Percentiles rank a stretch among this genome's conserved stretches.
Conservation (phyloP, 768 basidiomycete species). For the Termitomyces sp. region DNA sequence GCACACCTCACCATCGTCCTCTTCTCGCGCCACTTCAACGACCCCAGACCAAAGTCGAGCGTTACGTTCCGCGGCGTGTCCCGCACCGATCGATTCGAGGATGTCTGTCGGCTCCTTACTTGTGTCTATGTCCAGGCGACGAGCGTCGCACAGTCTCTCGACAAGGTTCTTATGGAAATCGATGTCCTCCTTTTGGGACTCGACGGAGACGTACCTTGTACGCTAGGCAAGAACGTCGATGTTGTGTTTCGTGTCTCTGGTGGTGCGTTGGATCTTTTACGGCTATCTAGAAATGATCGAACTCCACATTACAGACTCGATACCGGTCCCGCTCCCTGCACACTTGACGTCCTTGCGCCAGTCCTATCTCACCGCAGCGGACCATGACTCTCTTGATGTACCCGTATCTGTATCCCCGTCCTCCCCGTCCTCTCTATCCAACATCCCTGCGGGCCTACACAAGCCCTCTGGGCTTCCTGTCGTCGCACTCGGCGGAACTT, state of each 20-base stretch:
- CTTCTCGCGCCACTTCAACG: conserved; percentile 60
- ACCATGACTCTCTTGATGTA: conserved; percentile 12
- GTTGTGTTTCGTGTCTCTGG: conserved; percentile 50
- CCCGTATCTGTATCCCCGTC: conserved; percentile 1
- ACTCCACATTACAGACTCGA: conserved; percentile 31
- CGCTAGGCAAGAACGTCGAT: conserved; percentile 42
- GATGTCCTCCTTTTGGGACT: conserved; percentile 72
- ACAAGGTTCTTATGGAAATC: conserved; percentile 72
- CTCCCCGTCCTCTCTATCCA: conserved; percentile 4
- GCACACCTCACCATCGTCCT: conserved; percentile 61
- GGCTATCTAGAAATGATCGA: background rate
- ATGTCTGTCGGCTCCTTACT: conserved; percentile 75
- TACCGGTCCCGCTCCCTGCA: conserved; percentile 41
- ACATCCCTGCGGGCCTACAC: conserved; percentile 13
- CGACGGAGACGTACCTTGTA: conserved; percentile 41
- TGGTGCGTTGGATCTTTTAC: conserved; percentile 27
- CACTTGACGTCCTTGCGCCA: conserved; percentile 38
- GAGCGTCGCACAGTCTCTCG: conserved; percentile 62
- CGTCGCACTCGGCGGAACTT: conserved; percentile 91
- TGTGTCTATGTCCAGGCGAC: conserved; percentile 87
- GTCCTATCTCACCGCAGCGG: conserved; percentile 33
- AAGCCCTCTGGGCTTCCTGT: conserved; percentile 49
- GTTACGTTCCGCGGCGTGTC: conserved; percentile 24
- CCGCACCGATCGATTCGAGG: conserved; percentile 55
- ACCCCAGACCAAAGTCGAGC: conserved; percentile 21